Percentiles rank a stretch among this genome's conserved stretches.
phyloP scores from a whole-genome alignment of 2,329 filamentous ascomycete genomes.

The Dactylellina cionopaga region DNA sequence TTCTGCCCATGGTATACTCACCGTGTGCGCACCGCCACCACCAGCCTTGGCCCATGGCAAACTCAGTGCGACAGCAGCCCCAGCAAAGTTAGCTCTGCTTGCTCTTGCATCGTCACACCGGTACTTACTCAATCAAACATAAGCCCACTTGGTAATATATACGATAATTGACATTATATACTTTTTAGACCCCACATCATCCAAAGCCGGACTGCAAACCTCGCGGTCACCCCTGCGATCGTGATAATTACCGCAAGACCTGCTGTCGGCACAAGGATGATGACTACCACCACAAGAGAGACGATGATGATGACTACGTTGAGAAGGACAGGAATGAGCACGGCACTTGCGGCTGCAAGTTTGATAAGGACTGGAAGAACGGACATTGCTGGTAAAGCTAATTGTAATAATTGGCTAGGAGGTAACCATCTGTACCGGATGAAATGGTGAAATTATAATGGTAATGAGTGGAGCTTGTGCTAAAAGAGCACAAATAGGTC shows the following conservation, averaged over 20 bases:
- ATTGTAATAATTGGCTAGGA: too few species aligned
- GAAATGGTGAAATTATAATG: too few species aligned
- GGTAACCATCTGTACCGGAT: too few species aligned
- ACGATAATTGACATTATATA: background rate
- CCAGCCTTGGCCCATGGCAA: background rate
- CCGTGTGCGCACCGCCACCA: background rate
- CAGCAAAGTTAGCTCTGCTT: background rate
- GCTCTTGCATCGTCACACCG: background rate
- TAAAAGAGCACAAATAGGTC: too few species aligned
- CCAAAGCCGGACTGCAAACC: background rate
- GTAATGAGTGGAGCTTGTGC: too few species aligned
- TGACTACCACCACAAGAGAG: too few species aligned
- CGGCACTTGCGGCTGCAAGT: background rate
- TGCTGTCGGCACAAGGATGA: background rate
- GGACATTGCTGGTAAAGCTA: background rate
- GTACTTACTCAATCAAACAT: background rate
- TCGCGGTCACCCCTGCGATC: background rate
- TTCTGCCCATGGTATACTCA: slow-evolving; percentile 11
- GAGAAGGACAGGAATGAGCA: background rate
- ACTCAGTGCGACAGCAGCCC: background rate
- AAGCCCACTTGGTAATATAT: background rate
- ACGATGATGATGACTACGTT: background rate
- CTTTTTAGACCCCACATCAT: background rate
- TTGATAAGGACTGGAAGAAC: background rate
- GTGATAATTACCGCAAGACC: background rate